phyloP scores from a whole-genome alignment of 306 rosid genomes.

The Citrullus amarus region DNA sequence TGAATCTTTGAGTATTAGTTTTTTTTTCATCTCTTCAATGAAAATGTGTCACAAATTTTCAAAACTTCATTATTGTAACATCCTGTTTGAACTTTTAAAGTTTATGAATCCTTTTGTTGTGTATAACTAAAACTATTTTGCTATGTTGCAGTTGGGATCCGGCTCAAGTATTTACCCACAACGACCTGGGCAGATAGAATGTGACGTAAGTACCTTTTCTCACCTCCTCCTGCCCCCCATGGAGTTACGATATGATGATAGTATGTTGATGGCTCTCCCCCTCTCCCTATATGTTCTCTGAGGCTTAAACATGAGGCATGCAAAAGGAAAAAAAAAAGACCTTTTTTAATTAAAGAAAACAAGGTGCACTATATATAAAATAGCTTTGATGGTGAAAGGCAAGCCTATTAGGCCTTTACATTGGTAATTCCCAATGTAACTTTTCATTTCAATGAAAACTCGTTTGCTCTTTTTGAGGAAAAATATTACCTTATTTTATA shows the following conservation, averaged over 20 bases:
- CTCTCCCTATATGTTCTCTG: not conserved
- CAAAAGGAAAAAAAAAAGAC: not conserved
- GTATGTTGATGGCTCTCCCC: not conserved
- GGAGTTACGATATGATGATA: not conserved
- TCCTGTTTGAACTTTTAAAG: not conserved
- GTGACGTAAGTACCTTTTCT: conserved; percentile 49
- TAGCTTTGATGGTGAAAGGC: not conserved
- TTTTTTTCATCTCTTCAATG: too few relatives aligned
- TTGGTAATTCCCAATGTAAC: not conserved
- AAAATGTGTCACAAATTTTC: not conserved
- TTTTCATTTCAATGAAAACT: not conserved
- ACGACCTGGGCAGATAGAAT: conserved; percentile 82
- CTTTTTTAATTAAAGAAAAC: too few relatives aligned
- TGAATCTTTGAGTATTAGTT: too few relatives aligned
- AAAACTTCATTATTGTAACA: not conserved
- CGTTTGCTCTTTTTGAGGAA: not conserved
- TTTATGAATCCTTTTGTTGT: not conserved
- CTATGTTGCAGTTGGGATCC: conserved; percentile 43
- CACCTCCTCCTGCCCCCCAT: not conserved
- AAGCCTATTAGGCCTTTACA: not conserved
- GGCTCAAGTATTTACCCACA: conserved; percentile 59
- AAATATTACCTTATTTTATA: too few relatives aligned
- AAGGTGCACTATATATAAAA: not conserved
- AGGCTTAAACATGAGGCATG: not conserved
- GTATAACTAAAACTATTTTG: not conserved